phyloP scores from a whole-genome alignment of 1,284 basidiomycete genomes.

The Leccinum pachyderme region DNA sequence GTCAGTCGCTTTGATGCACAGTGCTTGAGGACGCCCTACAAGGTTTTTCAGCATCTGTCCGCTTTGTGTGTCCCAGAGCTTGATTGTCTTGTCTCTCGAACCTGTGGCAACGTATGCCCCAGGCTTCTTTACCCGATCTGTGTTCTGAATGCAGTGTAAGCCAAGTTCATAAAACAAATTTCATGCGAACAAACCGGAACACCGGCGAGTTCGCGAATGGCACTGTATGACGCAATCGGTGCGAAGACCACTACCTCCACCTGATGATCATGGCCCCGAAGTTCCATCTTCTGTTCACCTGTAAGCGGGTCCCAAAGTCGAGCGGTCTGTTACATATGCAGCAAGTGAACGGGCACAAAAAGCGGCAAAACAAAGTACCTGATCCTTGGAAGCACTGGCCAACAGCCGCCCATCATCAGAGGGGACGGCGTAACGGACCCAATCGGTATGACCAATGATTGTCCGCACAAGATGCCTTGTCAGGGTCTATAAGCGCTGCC shows the following conservation, averaged over 20 bases:
- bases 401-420: slow-evolving; percentile 76
- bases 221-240: slow-evolving; percentile 68
- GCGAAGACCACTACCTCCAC: slow-evolving; percentile 85
- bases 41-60: slow-evolving; percentile 73
- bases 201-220: slow-evolving; percentile 77
- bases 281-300: slow-evolving; percentile 78
- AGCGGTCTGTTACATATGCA: slow-evolving; percentile 56
- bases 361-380: slow-evolving; percentile 45
- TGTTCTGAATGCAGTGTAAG: slow-evolving; percentile 37
- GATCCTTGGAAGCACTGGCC: slow-evolving; percentile 83
- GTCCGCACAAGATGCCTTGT: slow-evolving; percentile 59
- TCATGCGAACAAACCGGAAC: slow-evolving; percentile 48
- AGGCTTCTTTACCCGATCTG: slow-evolving; percentile 43
- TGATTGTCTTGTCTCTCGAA: slow-evolving; percentile 85
- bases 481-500: slow-evolving; percentile 13
- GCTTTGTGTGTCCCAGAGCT: slow-evolving; percentile 79
- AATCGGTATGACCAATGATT: slow-evolving; percentile 56
- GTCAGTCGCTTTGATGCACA: slow-evolving; percentile 11
- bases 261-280: slow-evolving; percentile 87
- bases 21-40: slow-evolving; percentile 33
- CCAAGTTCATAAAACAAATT: neutral
- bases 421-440: slow-evolving; percentile 64
- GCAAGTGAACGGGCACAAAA: slow-evolving; percentile 4
- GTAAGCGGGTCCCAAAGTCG: slow-evolving; percentile 77
- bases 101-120: slow-evolving; percentile 76